Conservation (phyloP, 2,329 filamentous ascomycete species). For the Stagonosporopsis cucurbitacearum region DNA sequence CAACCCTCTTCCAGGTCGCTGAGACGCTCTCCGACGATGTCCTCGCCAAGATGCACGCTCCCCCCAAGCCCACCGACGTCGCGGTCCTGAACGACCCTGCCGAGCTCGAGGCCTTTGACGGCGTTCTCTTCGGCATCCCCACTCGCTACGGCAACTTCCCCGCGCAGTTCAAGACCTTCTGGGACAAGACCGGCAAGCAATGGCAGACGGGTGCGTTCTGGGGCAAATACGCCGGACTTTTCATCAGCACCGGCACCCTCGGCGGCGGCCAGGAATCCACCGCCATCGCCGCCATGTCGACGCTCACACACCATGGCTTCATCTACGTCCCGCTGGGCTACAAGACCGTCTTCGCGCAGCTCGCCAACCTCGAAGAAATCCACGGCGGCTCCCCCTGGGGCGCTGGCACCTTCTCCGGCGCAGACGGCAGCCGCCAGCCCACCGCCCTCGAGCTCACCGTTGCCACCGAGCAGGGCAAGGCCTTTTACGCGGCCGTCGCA, state of each 20-base stretch:
- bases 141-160: constrained; percentile 97
- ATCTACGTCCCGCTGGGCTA: constrained; percentile 97
- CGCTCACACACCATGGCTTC: constrained; percentile 90
- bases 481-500: constrained; percentile 78
- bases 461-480: constrained; percentile 81
- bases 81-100: constrained; percentile 65
- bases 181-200: constrained; percentile 87
- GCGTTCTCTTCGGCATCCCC: constrained; percentile 89
- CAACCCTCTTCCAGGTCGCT: constrained; percentile 82
- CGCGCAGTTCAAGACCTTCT: constrained; percentile 91
- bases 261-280: constrained; percentile 96
- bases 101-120: constrained; percentile 78
- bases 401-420: constrained; percentile 83
- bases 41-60: constrained; percentile 88
- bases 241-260: constrained; percentile 80
- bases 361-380: constrained; percentile 77
- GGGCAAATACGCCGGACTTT: constrained; percentile 91
- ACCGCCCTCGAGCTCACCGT: constrained; percentile 75
- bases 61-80: constrained; percentile 72
- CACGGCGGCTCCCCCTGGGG: constrained; percentile 92
- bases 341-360: constrained; percentile 73
- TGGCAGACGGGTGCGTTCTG: constrained; percentile 79
- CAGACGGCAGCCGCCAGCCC: constrained; percentile 85
- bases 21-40: constrained; percentile 90
- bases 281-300: constrained; percentile 79